Conservation (phyloP, 768 basidiomycete genomes). For the Postia placenta region DNA sequence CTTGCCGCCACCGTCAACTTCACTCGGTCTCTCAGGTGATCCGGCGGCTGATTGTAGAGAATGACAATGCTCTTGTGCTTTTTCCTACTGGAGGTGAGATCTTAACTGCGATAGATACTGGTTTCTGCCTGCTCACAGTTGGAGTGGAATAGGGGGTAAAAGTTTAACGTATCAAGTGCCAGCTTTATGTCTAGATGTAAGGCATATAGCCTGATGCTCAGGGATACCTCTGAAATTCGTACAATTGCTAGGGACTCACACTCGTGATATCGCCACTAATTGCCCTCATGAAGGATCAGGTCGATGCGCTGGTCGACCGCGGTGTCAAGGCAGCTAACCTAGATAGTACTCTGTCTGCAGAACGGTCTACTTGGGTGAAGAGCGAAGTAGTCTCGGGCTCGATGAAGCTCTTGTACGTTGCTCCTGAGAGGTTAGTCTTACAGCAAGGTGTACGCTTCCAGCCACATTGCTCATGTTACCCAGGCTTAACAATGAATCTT, state of each 20-base stretch:
- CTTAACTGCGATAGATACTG: neutral
- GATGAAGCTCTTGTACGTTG: slow-evolving; percentile 45
- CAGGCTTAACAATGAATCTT: slow-evolving; percentile 40
- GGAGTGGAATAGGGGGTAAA: slow-evolving; percentile 25
- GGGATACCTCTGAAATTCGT: too few relatives aligned
- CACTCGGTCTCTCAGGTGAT: slow-evolving; percentile 24
- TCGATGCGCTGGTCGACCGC: slow-evolving; percentile 56
- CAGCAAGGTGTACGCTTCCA: neutral
- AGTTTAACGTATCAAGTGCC: slow-evolving; percentile 36
- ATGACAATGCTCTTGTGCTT: slow-evolving; percentile 36
- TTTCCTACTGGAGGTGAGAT: slow-evolving; percentile 34
- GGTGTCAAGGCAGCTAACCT: slow-evolving; percentile 58
- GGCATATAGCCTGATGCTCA: too few relatives aligned
- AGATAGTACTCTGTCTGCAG: slow-evolving; percentile 31
- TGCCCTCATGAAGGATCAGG: slow-evolving; percentile 89
- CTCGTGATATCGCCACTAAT: slow-evolving; percentile 89
- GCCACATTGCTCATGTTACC: neutral
- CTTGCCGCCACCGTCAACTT: neutral
- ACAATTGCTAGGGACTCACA: slow-evolving; percentile 70
- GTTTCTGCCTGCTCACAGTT: neutral
- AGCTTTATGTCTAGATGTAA: slow-evolving; percentile 31
- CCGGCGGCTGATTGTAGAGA: slow-evolving; percentile 30
- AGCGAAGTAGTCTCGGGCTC: slow-evolving; percentile 29
- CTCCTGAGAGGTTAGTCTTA: slow-evolving; percentile 32
- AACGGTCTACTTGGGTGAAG: slow-evolving; percentile 29